Evolutionary conservation across 805 yeast species (phyloP), one percentile per base, ranked within the genome.

Genomic region (Saccharomycopsis sp.): DNA sequence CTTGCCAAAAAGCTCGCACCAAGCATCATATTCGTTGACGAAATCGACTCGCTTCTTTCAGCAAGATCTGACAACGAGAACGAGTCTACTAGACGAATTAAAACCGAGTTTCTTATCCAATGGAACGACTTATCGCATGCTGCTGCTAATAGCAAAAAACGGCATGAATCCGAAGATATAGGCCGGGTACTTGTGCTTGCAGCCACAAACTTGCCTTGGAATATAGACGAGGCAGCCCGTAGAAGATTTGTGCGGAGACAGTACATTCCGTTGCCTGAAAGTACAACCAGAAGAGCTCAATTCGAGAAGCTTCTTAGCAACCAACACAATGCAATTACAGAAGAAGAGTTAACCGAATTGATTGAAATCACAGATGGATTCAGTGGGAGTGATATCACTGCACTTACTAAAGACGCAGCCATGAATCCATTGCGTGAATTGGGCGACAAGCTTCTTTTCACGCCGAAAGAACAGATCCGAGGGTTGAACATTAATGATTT

Each of bases 121-220:
- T 93, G 99, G 99, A 86, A 94, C 29, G 94, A 89, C 62, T 76
- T 94, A 51, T 89, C 96, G 41, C 86, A 87, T 58, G 97, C 98
- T 0, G 90, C 97, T 57, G 83, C 96, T 1, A 63, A 20, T 63
- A 65, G 56, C 55, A 64, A 70, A 3, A 72, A 77, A 23, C 38
- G 38, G 9, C 76, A 75, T 38, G 80, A 76, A 57, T 67, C 69
- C 17, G 73, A 69, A 47, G 73, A 73, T 49, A 72, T 71, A 3
- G 81, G 81, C 54, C 76, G 97, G 55, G 98, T 93, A 2, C 77
- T 93, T 51, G 96, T 93, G 2, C 73, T 93, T 49, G 97, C 97
- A 0, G 98, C 98, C 0, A 93, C 99, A 0, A 93, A 93, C 69
- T 72, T 94, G 64, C 99, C 99, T 0, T 93, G 99, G 99, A 88